phyloP scores from a whole-genome alignment of 2,329 filamentous ascomycete species.

The Calonectria montana region DNA sequence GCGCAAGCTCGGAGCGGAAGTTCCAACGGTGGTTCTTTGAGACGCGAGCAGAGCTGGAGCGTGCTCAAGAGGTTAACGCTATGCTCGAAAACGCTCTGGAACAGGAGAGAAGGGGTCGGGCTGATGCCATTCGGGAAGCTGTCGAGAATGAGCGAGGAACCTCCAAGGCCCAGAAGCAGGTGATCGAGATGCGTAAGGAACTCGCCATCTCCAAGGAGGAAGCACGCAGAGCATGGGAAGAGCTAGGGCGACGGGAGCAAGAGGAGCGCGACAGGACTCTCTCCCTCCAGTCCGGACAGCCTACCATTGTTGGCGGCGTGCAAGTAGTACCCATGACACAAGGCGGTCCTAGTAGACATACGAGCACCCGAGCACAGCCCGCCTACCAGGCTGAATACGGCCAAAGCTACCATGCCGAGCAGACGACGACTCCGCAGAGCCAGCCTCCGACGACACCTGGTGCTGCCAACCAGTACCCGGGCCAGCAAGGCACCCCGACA shows the following conservation, averaged over 20 bases:
- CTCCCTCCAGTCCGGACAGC: constrained; percentile 87
- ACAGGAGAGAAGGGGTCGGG: constrained; percentile 76
- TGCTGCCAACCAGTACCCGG: constrained; percentile 41
- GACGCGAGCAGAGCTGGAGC: constrained; percentile 88
- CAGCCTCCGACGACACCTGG: constrained; percentile 46
- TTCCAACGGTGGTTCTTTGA: constrained; percentile 99
- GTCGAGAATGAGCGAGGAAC: constrained; percentile 77
- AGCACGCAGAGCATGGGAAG: constrained; percentile 95
- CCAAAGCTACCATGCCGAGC: constrained; percentile 49
- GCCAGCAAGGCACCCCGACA: constrained; percentile 25
- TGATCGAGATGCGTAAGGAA: constrained; percentile 93
- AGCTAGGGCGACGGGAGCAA: constrained; percentile 91
- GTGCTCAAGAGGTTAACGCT: constrained; percentile 82
- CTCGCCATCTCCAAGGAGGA: constrained; percentile 96
- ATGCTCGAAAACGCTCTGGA: constrained; percentile 82
- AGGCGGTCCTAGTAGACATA: constrained; percentile 69
- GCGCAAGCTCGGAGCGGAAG: constrained; percentile 95
- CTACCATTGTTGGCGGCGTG: constrained; percentile 90
- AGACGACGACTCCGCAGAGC: constrained; percentile 56
- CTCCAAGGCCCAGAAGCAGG: constrained; percentile 80
- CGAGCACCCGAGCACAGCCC: constrained; percentile 54
- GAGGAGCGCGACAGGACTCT: constrained; percentile 89
- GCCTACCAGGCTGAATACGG: constrained; percentile 46
- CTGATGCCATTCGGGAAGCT: constrained; percentile 74
- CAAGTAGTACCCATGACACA: constrained; percentile 95